Evolutionary conservation across 768 basidiomycete species (phyloP).

Genomic region (Gautieria morchelliformis): DNA sequence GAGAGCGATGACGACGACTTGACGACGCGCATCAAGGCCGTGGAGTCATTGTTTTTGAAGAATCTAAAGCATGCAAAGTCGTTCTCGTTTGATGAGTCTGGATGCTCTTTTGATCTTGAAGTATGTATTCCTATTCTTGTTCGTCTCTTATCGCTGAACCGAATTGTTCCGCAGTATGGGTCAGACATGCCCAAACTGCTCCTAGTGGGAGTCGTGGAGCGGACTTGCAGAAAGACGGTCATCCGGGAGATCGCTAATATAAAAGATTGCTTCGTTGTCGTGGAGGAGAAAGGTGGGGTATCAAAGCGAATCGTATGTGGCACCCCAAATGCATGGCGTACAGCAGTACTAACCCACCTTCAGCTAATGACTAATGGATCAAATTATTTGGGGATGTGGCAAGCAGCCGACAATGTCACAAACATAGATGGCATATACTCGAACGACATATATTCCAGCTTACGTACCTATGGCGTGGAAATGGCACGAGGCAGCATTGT

Average conservation of each 20-base stretch:
- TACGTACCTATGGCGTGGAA: constrained; percentile 93
- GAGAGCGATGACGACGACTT: constrained; percentile 25
- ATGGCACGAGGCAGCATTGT: constrained; percentile 89
- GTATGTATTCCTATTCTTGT: constrained; percentile 34
- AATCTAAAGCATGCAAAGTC: constrained; percentile 56
- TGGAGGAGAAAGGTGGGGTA: constrained; percentile 40
- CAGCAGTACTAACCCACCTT: constrained; percentile 9
- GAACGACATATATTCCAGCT: constrained; percentile 88
- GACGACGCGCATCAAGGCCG: constrained; percentile 28
- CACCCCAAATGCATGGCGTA: no score
- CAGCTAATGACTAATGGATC: constrained; percentile 88
- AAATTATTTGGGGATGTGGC: constrained; percentile 86
- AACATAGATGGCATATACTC: constrained; percentile 80
- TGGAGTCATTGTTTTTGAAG: constrained; percentile 43
- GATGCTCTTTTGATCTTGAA: constrained; percentile 76
- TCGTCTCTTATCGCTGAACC: constrained; percentile 23
- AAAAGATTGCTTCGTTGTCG: constrained; percentile 72
- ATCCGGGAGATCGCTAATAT: constrained; percentile 88
- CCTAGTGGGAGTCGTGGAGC: constrained; percentile 87
- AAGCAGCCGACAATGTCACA: constrained; percentile 40
- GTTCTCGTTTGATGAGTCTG: constrained; percentile 59
- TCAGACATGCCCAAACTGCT: constrained; percentile 87
- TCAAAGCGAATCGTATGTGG: constrained; percentile 18
- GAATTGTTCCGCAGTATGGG: constrained; percentile 52
- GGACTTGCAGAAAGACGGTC: constrained; percentile 73